Evolutionary conservation across 257 asterid species (phyloP).

Genomic region (Przewalskia tangutica): DNA sequence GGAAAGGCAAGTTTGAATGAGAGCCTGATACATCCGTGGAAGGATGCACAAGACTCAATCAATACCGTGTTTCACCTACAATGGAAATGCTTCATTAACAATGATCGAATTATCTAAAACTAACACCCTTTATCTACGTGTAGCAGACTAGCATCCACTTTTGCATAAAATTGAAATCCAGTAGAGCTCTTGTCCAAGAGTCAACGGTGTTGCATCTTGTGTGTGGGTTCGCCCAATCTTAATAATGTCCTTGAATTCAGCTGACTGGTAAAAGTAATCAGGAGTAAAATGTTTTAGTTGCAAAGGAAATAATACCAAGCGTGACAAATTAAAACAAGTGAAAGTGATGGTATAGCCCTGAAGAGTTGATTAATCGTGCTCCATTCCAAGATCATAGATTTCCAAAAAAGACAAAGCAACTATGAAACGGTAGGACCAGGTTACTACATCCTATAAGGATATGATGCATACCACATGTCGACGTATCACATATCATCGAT

Average conservation of each 20-base stretch:
- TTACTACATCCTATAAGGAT: too few relatives aligned
- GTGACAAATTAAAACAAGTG: background rate
- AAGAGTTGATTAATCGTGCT: background rate
- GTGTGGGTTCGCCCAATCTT: slow-evolving; percentile 98
- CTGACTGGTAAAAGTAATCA: slow-evolving; percentile 34
- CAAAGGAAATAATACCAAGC: background rate
- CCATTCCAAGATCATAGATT: background rate
- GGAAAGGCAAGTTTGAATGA: background rate
- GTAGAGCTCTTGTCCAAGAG: slow-evolving; percentile 80
- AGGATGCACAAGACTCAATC: slow-evolving; percentile 74
- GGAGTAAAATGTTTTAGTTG: background rate
- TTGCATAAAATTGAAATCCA: background rate
- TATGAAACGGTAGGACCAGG: background rate
- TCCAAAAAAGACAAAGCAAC: background rate
- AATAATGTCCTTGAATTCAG: slow-evolving; percentile 76
- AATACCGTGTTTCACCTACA: slow-evolving; percentile 84
- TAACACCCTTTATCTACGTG: background rate
- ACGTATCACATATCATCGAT: too few relatives aligned
- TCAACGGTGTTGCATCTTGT: slow-evolving; percentile 96
- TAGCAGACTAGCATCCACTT: background rate
- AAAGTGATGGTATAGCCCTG: background rate
- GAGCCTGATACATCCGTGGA: slow-evolving; percentile 86
- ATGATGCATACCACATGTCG: too few relatives aligned
- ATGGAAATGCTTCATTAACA: background rate
- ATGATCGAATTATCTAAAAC: background rate